Conservation (phyloP, 805 yeast genomes). For the Osmozyma mogii region DNA sequence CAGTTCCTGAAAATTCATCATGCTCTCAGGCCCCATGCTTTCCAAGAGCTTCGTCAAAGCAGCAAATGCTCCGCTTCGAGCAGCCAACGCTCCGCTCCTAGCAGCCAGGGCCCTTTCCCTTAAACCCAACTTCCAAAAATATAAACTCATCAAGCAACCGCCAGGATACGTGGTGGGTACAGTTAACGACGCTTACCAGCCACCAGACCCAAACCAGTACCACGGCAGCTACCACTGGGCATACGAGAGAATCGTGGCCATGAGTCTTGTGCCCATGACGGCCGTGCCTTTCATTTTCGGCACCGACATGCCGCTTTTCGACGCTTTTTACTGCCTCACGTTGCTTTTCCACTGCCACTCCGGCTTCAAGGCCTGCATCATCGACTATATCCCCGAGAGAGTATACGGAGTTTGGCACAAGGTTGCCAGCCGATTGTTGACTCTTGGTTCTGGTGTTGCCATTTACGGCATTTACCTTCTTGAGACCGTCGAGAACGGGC, state of each 20-base stretch:
- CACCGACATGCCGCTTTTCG: conserved; percentile 58
- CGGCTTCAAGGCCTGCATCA: conserved; percentile 87
- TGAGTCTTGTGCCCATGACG: conserved; percentile 69
- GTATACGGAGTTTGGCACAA: conserved; percentile 74
- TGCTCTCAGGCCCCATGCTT: no score
- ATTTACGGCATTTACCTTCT: conserved; percentile 76
- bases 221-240: conserved; percentile 94
- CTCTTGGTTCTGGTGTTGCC: conserved; percentile 62
- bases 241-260: conserved; percentile 67
- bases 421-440: conserved; percentile 58
- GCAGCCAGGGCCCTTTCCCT: conserved; percentile 12
- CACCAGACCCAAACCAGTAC: conserved; percentile 52
- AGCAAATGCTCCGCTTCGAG: no score
- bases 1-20: no score
- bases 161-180: conserved; percentile 90
- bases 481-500: conserved; percentile 74
- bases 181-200: conserved; percentile 77
- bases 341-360: conserved; percentile 72
- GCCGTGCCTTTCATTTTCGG: conserved; percentile 74
- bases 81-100: no score
- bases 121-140: conserved; percentile 39
- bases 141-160: conserved; percentile 63
- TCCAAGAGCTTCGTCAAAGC: no score
- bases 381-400: conserved; percentile 85
- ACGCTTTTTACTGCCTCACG: conserved; percentile 59